Base-by-base conservation (phyloP, 768 basidiomycete genomes). In the Trametes sanguinea region DNA sequence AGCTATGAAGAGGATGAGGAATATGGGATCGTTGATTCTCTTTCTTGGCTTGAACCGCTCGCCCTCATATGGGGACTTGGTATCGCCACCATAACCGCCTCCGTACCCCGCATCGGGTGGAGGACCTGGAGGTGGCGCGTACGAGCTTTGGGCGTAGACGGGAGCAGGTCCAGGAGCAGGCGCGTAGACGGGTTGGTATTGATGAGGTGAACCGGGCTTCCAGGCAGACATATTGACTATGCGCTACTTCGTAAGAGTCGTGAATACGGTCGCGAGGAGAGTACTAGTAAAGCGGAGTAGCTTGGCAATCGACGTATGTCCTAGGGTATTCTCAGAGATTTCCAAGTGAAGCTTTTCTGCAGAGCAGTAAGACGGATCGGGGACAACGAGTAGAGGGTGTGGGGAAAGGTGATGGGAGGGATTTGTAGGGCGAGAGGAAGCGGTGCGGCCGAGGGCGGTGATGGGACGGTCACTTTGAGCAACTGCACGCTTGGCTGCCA, bases 11-110 rank as follows among this genome's bases (percentile, higher is more conserved):
- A 92, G 70, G 6, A 90, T 69, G 13, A 92, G 76, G 71, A 90
- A 85, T 53, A 90, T 76, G 2, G 85, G 84, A 72, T 93, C 91
- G 60, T 92, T 90, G 35, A 91, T 75, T 62, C 76, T 81, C 68
- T 83, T 88, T 76, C 85, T 88, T 14, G 84, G 85, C 68, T 82
- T 82, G 76, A 88, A 88, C 22, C 87, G 76, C n/a, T 81, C 85
- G 30, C 81, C 81, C 48, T 84, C 81, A 69, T 82, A 86, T 4
- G 86, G 84, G 9, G 78, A 75, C 68, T 86, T 86, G 8, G 56
- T 40, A 44, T 69, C 66, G 2, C 35, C 64, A 13, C 37, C 48
- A 33, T 64, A 64, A 3, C 54, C 71, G 44, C 66, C 65, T 58
- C 65, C 22, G 22, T 22, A 22, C 22, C 22, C 22, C 1, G 22